Evolutionary conservation across 345 rosid genomes (phyloP).

Genomic region (Capsella bursapastoris): DNA sequence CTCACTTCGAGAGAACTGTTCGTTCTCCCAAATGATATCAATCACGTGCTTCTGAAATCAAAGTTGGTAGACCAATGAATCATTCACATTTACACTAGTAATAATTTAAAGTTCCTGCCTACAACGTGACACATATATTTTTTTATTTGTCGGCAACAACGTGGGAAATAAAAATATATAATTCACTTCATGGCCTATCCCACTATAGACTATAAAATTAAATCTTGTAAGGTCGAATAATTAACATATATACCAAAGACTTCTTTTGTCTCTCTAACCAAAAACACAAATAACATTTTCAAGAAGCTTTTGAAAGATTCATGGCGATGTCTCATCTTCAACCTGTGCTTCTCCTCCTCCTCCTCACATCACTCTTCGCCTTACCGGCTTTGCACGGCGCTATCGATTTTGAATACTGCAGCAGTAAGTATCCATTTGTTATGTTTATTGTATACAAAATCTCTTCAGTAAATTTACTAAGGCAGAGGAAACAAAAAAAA

Average conservation of each 20-base stretch:
- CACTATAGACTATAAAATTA: too few species aligned
- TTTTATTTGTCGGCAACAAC: too few species aligned
- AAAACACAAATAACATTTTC: neutral
- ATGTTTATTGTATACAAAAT: neutral
- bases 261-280: neutral
- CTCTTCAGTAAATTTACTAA: too few species aligned
- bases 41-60: too few species aligned
- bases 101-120: too few species aligned
- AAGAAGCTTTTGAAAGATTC: neutral
- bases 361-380: conserved; percentile 7
- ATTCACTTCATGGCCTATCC: neutral
- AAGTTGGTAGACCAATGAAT: too few species aligned
- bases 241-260: neutral
- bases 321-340: conserved; percentile 18
- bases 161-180: neutral
- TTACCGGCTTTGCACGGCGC: neutral
- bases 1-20: too few species aligned
- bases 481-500: too few species aligned
- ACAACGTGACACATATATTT: too few species aligned
- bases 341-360: neutral
- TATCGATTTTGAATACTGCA: conserved; percentile 12
- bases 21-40: too few species aligned
- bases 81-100: too few species aligned
- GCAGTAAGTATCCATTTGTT: conserved; percentile 3
- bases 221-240: neutral